Conservation (phyloP, 345 rosid species). For the Acer yangbiense region DNA sequence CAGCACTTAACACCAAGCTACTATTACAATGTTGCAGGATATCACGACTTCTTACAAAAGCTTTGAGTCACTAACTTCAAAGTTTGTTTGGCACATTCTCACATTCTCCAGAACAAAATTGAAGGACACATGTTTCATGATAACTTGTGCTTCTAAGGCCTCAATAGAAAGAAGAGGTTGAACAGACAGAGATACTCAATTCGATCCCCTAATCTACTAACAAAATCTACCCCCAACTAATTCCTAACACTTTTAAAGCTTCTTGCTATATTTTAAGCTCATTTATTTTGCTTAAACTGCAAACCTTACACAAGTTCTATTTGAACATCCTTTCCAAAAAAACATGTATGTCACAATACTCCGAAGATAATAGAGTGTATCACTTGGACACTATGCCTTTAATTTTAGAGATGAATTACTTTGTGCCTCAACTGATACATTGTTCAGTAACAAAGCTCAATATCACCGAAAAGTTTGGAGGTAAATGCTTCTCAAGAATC, state of each 20-base stretch:
- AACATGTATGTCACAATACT: background rate
- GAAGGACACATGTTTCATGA: background rate
- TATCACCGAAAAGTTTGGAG: background rate
- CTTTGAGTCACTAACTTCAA: background rate
- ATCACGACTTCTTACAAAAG: background rate
- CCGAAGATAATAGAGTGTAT: background rate
- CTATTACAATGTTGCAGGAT: background rate
- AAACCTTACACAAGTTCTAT: background rate
- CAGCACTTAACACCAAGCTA: background rate
- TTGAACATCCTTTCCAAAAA: background rate
- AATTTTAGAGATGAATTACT: background rate
- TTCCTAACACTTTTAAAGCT: background rate
- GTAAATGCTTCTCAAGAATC: background rate
- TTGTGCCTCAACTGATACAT: background rate
- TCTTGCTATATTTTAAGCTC: background rate
- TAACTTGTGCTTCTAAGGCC: background rate
- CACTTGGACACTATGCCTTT: background rate
- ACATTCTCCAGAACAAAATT: background rate
- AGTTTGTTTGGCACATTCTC: background rate
- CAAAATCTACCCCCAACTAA: background rate
- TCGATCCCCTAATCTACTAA: background rate
- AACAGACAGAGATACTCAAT: background rate
- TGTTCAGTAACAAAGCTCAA: background rate
- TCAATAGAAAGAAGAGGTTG: background rate
- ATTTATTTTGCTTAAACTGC: background rate